Evolutionary conservation across 345 rosid genomes (phyloP).

Genomic region (Aquilaria sinensis): DNA sequence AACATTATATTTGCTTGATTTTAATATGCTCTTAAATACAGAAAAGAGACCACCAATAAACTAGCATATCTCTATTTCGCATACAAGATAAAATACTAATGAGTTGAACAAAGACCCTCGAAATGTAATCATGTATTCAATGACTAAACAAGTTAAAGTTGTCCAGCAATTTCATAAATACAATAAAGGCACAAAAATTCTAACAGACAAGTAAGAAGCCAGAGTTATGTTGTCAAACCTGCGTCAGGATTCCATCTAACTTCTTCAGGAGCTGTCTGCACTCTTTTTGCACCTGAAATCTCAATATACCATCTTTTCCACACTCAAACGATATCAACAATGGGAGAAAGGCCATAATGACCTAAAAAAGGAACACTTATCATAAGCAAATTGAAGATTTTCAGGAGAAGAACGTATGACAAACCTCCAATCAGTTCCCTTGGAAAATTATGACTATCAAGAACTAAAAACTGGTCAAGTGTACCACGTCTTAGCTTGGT

Average conservation of each 20-base stretch:
- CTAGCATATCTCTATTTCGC: too few species aligned
- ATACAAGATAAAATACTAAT: too few species aligned
- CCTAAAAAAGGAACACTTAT: background rate
- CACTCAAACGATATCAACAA: background rate
- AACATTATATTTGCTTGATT: too few species aligned
- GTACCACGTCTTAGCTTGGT: conserved; percentile 24
- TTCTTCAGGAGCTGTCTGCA: conserved; percentile 22
- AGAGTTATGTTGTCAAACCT: conserved; percentile 25
- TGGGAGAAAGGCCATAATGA: background rate
- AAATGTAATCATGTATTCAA: too few species aligned
- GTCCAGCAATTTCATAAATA: too few species aligned
- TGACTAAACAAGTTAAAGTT: too few species aligned
- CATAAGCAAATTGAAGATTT: background rate
- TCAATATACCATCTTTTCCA: background rate
- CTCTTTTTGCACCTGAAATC: conserved; percentile 25
- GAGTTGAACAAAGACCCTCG: too few species aligned
- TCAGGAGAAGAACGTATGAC: conserved; percentile 2
- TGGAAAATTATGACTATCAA: conserved; percentile 39
- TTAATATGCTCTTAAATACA: too few species aligned
- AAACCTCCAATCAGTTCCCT: conserved; percentile 45
- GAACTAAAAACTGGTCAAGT: conserved; percentile 33
- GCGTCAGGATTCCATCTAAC: conserved; percentile 39
- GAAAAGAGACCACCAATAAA: too few species aligned
- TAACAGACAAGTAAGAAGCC: background rate
- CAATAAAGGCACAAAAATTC: background rate